A percentile compares a stretch with the other conserved stretches of the same genome.
Conservation (phyloP, 2,329 filamentous ascomycete genomes). For the Beauveria bassiana region DNA sequence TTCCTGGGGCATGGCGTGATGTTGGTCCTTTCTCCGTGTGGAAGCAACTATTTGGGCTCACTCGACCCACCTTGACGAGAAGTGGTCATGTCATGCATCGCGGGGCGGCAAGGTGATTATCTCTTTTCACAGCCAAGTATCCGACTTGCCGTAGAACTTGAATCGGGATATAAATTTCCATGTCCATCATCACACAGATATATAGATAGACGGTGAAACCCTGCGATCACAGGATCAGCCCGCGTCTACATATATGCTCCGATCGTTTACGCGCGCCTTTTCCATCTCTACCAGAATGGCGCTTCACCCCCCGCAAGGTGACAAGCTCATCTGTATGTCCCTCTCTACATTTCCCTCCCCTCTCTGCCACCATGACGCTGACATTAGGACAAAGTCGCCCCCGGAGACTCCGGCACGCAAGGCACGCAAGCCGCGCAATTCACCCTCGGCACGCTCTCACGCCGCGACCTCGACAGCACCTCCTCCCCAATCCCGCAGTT, state of each 20-base stretch:
- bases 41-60: neutral
- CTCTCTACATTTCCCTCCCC: neutral
- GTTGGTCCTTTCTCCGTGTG: neutral
- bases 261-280: slow-evolving; percentile 12
- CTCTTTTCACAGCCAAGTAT: neutral
- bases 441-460: slow-evolving; percentile 52
- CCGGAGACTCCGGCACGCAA: slow-evolving; percentile 48
- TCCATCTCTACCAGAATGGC: slow-evolving; percentile 33
- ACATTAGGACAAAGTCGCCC: slow-evolving; percentile 41
- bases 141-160: too few relatives aligned
- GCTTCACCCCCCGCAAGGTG: slow-evolving; percentile 32
- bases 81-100: neutral
- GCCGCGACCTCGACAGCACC: slow-evolving; percentile 48
- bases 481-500: slow-evolving; percentile 75
- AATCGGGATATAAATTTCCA: too few relatives aligned
- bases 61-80: neutral
- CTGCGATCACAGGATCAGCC: neutral
- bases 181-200: neutral
- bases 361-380: neutral
- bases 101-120: neutral
- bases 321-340: slow-evolving; percentile 43
- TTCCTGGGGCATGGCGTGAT: neutral
- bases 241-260: neutral
- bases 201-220: neutral
- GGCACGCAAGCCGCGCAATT: slow-evolving; percentile 67